These are phyloP conservation scores for Erodium trifolium DNA, from an alignment of 441 rosid genomes.

Conservation along the genomic window DNA sequence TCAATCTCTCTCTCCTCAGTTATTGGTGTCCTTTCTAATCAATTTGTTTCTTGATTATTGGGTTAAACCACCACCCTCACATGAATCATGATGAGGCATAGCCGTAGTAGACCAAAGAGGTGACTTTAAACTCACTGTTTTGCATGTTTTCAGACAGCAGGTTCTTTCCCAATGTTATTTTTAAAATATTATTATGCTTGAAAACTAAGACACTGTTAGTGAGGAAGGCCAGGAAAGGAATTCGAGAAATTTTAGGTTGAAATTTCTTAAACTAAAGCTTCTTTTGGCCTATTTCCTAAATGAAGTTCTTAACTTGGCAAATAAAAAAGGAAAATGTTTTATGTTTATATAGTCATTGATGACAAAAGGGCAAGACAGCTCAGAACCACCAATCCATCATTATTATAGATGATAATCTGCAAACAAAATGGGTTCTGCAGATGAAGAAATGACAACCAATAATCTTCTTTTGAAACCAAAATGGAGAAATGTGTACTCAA, in stretches of 20 bases:
- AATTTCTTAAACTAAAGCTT: neutral
- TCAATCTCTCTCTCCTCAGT: conserved; percentile 9
- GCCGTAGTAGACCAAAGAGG: neutral
- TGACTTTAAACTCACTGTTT: neutral
- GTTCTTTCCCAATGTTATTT: neutral
- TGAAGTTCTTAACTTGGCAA: too few relatives aligned
- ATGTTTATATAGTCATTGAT: neutral
- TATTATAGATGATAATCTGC: neutral
- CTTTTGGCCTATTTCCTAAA: too few relatives aligned
- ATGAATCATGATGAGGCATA: conserved; percentile 3
- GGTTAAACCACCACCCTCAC: conserved; percentile 5
- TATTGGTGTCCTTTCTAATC: conserved; percentile 2
- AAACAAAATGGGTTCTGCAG: neutral
- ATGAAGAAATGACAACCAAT: neutral
- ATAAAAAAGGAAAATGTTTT: too few relatives aligned
- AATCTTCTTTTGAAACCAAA: neutral
- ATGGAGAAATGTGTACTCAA: neutral
- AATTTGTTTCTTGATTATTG: conserved; percentile 1
- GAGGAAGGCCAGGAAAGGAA: neutral
- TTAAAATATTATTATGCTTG: neutral
- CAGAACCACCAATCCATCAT: conserved; percentile 4
- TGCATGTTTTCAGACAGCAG: neutral
- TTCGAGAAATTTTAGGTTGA: neutral
- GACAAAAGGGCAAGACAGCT: neutral
- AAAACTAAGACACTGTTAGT: neutral